phyloP scores from a whole-genome alignment of 441 rosid genomes.

The Croton laevigatus region DNA sequence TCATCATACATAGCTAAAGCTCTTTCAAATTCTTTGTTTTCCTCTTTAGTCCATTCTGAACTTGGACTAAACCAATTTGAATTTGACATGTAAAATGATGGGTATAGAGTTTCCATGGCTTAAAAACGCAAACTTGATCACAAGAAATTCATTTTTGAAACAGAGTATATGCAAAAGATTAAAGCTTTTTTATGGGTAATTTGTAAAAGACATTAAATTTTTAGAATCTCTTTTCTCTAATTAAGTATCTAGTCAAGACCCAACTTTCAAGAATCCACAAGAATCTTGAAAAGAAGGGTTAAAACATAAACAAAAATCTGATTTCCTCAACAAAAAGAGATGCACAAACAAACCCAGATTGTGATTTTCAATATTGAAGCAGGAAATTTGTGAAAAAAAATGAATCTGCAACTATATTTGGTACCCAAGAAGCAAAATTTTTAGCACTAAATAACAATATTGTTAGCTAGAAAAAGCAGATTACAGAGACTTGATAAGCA shows the following conservation, averaged over 20 bases:
- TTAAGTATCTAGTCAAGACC: conserved; percentile 25
- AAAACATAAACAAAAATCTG: neutral
- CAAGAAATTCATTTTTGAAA: conserved; percentile 7
- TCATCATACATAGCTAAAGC: conserved; percentile 82
- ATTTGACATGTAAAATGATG: conserved; percentile 47
- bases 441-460: too few species aligned
- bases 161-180: conserved; percentile 15
- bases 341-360: conserved; percentile 21
- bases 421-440: neutral
- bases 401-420: conserved; percentile 15
- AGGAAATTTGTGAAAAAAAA: neutral
- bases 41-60: conserved; percentile 78
- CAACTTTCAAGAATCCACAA: conserved; percentile 18
- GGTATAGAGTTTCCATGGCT: conserved; percentile 61
- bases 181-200: conserved; percentile 4
- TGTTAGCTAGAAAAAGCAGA: neutral
- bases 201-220: conserved; percentile 6
- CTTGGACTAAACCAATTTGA: conserved; percentile 58
- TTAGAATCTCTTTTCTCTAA: conserved; percentile 18
- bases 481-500: conserved; percentile 19
- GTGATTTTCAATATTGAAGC: conserved; percentile 11
- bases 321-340: conserved; percentile 4
- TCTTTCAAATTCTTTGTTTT: conserved; percentile 87
- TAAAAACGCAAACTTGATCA: conserved; percentile 8
- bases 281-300: conserved; percentile 20